phyloP scores from a whole-genome alignment of 164 flowering plant genomes.

The Vitis riparia region DNA sequence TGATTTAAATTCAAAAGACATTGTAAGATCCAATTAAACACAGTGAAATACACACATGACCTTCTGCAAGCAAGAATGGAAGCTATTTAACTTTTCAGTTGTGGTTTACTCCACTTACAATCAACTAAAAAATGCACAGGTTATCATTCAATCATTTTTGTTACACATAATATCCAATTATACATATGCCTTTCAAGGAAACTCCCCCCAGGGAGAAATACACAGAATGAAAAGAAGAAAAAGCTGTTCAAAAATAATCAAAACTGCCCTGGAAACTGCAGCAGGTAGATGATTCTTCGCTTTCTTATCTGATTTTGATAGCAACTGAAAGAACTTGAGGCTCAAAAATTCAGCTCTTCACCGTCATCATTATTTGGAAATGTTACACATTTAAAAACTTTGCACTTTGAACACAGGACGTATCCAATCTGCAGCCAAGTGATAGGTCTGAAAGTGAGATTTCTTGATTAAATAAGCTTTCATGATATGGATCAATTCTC shows the following conservation, averaged over 20 bases:
- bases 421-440: constrained; percentile 61
- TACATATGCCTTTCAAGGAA: neutral
- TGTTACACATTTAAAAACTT: constrained; percentile 80
- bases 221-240: neutral
- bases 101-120: constrained; percentile 1
- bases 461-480: neutral
- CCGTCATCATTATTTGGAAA: constrained; percentile 56
- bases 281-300: neutral
- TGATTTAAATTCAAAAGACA: no score
- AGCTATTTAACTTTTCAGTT: neutral
- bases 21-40: no score
- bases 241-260: neutral
- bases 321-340: neutral
- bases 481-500: neutral
- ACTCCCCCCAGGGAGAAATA: neutral
- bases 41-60: neutral
- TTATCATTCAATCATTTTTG: neutral
- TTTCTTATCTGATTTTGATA: neutral
- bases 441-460: no score
- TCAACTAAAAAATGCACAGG: neutral
- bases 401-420: constrained; percentile 69
- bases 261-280: neutral
- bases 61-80: neutral
- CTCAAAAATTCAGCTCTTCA: constrained; percentile 14
- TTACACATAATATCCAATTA: constrained; percentile 1